These are phyloP conservation scores for Acarospora socialis DNA, from an alignment of 2,329 filamentous ascomycete species.

Conservation along the genomic window DNA sequence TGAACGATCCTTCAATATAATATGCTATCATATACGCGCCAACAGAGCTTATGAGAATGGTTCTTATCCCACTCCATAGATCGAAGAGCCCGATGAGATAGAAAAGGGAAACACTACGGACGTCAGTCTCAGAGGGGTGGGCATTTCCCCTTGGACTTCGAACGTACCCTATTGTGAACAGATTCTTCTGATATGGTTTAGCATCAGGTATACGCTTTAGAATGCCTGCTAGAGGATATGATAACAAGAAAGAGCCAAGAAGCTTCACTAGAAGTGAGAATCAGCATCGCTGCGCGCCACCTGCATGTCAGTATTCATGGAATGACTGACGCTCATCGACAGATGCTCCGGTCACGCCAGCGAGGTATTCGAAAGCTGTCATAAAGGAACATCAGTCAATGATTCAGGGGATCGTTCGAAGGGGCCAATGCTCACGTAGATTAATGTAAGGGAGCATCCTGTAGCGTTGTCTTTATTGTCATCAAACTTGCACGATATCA, in stretches of 20 bases:
- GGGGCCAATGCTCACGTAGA: conserved; percentile 33
- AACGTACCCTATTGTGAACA: conserved; percentile 63
- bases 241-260: conserved; percentile 76
- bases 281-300: conserved; percentile 2
- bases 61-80: conserved; percentile 71
- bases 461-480: no score
- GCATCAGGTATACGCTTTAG: conserved; percentile 83
- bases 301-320: not conserved
- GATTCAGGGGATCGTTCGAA: not conserved
- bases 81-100: conserved; percentile 90
- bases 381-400: conserved; percentile 8
- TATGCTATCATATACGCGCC: conserved; percentile 74
- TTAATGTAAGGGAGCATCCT: conserved; percentile 56
- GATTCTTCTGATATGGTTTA: conserved; percentile 71
- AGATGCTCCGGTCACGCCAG: conserved; percentile 44
- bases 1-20: conserved; percentile 73
- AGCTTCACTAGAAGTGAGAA: conserved; percentile 77
- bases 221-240: conserved; percentile 77
- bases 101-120: conserved; percentile 63
- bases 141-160: conserved; percentile 2
- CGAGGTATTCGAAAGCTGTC: conserved; percentile 47
- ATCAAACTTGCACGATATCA: no score
- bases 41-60: conserved; percentile 62
- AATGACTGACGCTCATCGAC: conserved; percentile 50
- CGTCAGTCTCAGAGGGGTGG: conserved; percentile 9